Conservation (phyloP, 2,329 filamentous ascomycete genomes). For the Ramichloridium luteum region DNA sequence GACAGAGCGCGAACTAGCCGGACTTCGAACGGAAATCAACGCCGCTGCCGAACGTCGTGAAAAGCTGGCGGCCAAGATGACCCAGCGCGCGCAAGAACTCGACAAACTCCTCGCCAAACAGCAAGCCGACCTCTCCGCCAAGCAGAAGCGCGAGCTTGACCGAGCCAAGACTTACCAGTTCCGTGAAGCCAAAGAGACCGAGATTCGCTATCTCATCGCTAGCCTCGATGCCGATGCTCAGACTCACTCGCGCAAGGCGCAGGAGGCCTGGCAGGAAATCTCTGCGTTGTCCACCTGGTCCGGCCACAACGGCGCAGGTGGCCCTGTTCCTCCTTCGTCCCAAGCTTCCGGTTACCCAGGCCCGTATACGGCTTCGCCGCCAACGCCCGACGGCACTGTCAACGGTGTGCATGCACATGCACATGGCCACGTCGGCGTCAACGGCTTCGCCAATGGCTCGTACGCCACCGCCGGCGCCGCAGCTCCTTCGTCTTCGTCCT, state of each 20-base stretch:
- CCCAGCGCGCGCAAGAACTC: conserved; percentile 61
- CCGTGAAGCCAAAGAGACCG: conserved; percentile 29
- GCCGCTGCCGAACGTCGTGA: conserved; percentile 56
- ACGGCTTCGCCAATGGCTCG: conserved; percentile 14
- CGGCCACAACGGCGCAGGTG: no score
- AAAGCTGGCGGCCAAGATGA: conserved; percentile 58
- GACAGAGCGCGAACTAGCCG: conserved; percentile 50
- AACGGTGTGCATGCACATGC: conserved; percentile 4
- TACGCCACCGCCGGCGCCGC: conserved; percentile 1
- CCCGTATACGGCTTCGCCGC: conserved; percentile 26
- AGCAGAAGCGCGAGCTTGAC: conserved; percentile 23
- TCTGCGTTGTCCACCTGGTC: conserved; percentile 18
- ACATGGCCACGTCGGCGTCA: conserved; percentile 2
- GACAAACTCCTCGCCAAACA: conserved; percentile 60
- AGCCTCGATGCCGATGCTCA: conserved; percentile 26
- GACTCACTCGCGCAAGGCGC: conserved; percentile 29
- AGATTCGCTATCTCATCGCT: conserved; percentile 28
- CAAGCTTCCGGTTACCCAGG: conserved; percentile 13
- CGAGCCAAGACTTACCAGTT: conserved; percentile 16
- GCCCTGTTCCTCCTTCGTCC: no score
- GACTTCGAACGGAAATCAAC: conserved; percentile 51
- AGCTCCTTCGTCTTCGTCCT: neutral
- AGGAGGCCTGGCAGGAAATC: conserved; percentile 29
- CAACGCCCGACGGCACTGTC: conserved; percentile 41
- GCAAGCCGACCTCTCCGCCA: conserved; percentile 34